Evolutionary conservation across 148 eudicot species (phyloP), one percentile per base, ranked within the genome.

Genomic region (Persicaria maculosa): DNA sequence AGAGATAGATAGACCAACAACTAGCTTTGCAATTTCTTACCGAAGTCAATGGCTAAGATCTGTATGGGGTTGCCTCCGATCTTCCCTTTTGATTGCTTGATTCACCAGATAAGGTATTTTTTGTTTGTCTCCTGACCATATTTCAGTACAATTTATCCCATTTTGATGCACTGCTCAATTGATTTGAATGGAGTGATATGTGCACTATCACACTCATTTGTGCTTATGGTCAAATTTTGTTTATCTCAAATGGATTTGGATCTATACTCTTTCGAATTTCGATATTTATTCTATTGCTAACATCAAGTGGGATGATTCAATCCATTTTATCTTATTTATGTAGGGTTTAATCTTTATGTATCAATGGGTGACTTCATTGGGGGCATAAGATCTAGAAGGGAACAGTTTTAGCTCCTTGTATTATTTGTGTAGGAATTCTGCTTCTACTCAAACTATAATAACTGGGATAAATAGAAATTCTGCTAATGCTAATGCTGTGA

Each of bases 51-150:
- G n/a, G n/a, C n/a, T n/a, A n/a, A n/a, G n/a, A n/a, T n/a, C n/a
- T n/a, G n/a, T n/a, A n/a, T n/a, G n/a, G n/a, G n/a, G n/a, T n/a
- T n/a, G n/a, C n/a, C n/a, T n/a, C n/a, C n/a, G n/a, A n/a, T n/a
- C n/a, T n/a, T n/a, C n/a, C n/a, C n/a, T 76, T 65, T 72, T 74
- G 74, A 50, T 73, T 76, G 73, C 36, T 64, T 69, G 79, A 70
- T 71, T 82, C 74, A 74, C 16, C 68, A 70, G 77, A 47, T 67
- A 81, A 79, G 84, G 75, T 61, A 47, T 50, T 54, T 54, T 31
- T 45, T 73, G 59, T 64, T 31, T 6, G 55, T 47, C 9, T 40
- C 10, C 44, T 43, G 19, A 62, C 54, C 59, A 9, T 15, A 25
- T 62, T 71, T 46, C 19, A 48, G 74, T 76, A 40, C 71, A 16